A percentile compares a stretch with the other conserved stretches of the same genome.
Evolutionary conservation across 306 rosid species (phyloP).

Genomic region (Styphnolobium japonicum): DNA sequence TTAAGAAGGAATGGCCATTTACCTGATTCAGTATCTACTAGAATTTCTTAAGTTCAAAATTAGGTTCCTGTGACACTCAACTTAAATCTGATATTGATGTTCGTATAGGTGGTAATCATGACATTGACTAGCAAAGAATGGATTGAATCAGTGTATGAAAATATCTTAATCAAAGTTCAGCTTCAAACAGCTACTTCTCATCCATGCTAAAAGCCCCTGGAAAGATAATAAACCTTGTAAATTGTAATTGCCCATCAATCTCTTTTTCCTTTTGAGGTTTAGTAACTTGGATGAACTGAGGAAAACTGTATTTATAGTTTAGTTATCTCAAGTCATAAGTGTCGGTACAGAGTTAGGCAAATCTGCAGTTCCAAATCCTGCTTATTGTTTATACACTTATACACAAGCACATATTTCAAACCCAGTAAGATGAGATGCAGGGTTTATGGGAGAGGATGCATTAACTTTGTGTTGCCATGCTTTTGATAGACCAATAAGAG

Average conservation of each 20-base stretch:
- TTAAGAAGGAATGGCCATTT: conserved; percentile 20
- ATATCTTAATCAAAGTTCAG: conserved; percentile 3
- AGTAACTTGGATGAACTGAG: neutral
- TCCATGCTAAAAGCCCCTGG: neutral
- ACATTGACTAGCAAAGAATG: neutral
- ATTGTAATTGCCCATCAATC: neutral
- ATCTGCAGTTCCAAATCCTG: neutral
- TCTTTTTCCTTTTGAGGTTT: neutral
- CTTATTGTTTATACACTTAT: neutral
- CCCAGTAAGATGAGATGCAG: neutral
- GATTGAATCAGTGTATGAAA: neutral
- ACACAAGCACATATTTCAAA: neutral
- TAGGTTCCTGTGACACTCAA: neutral
- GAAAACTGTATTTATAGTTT: neutral
- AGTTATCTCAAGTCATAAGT: neutral
- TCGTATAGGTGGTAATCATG: neutral
- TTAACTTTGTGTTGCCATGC: neutral
- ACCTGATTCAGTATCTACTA: conserved; percentile 24
- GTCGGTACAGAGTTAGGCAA: conserved; percentile 20
- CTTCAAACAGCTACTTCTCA: neutral
- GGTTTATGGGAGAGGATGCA: neutral
- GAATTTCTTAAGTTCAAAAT: neutral
- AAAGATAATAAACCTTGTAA: neutral
- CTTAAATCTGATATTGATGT: conserved; percentile 10
- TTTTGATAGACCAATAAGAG: neutral